Base-by-base conservation (phyloP, 495 filamentous ascomycete genomes). In the Aspergillus heteromorphus region DNA sequence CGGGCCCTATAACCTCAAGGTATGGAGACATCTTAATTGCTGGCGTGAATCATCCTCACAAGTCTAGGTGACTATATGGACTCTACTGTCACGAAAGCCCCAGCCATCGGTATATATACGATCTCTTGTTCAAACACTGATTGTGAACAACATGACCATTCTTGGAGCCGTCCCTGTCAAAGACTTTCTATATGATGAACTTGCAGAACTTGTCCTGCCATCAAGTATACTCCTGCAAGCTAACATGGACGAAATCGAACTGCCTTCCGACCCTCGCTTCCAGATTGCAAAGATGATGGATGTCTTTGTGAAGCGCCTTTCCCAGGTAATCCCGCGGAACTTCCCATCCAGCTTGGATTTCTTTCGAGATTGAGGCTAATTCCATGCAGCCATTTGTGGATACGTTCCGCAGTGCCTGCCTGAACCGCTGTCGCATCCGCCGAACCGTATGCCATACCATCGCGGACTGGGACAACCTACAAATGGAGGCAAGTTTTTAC, bases 401-500 rank as follows among this genome's bases (percentile, higher is more conserved):
- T 59, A 80, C 92, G 17, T 87, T 91, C 58, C 83, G 88, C 42
- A 83, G 85, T 21, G 78, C 92, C 13, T 96, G 91, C 65, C 84
- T 96, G 65, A 99, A 99, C 60, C 81, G 91, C 48, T 91, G 90
- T 63, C 86, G 93, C 9, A 80, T 95, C 34, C 86, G 93, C 14
- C 82, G 93, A 27, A 89, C 84, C 13, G 73, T 99, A 21, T 89
- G 84, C 55, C 93, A 97, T 65, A 81, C 81, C 7, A 82, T 95
- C 36, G 69, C 83, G 18, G 87, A 92, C 55, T 95, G 89, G 84
- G 92, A 97, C 58, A 82, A 81, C 58, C 72, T 99, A 13, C 89
- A 97, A 65, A 72, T 82, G 27, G 91, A 96, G 68, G 86, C 83
- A 59, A 40, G 30, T 45, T 1, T 14, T 18, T 29, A 25, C 10